Conservation (phyloP, 2,329 filamentous ascomycete species). For the Herpotrichia juniperi region DNA sequence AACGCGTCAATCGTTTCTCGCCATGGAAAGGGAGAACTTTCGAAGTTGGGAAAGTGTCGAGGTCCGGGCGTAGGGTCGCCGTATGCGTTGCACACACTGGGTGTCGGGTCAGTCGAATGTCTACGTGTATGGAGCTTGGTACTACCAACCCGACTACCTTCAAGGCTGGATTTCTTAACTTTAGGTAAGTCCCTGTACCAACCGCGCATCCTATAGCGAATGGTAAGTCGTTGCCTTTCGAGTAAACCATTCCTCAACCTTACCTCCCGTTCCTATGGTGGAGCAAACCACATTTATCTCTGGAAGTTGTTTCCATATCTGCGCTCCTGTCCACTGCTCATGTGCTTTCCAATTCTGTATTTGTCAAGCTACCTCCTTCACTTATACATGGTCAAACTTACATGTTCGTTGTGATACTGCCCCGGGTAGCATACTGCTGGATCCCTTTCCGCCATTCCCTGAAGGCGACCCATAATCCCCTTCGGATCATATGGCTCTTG, state of each 20-base stretch:
- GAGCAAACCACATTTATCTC: slow-evolving; percentile 63
- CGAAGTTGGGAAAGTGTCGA: slow-evolving; percentile 57
- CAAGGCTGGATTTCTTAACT: slow-evolving; percentile 18
- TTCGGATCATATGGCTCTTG: slow-evolving; percentile 61
- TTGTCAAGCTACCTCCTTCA: slow-evolving; percentile 4
- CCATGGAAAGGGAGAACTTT: slow-evolving; percentile 65
- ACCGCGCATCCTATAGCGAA: slow-evolving; percentile 9
- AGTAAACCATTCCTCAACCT: slow-evolving; percentile 13
- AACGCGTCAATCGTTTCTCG: slow-evolving; percentile 60
- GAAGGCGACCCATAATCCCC: slow-evolving; percentile 59
- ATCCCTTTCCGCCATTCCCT: slow-evolving; percentile 50
- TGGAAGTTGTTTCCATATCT: slow-evolving; percentile 62
- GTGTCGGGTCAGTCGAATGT: slow-evolving; percentile 13
- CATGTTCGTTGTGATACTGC: slow-evolving; percentile 61
- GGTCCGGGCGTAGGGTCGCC: slow-evolving; percentile 66
- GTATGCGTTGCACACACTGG: slow-evolving; percentile 61
- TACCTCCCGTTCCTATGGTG: slow-evolving; percentile 63
- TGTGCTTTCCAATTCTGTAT: slow-evolving; percentile 61
- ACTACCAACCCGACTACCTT: slow-evolving; percentile 20
- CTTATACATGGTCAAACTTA: slow-evolving; percentile 13
- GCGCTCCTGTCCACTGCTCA: slow-evolving; percentile 64
- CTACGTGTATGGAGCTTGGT: slow-evolving; percentile 18
- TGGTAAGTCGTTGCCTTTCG: neutral
- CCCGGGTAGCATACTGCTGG: slow-evolving; percentile 58
- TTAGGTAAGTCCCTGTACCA: slow-evolving; percentile 17